Conservation (phyloP, 257 asterid species). For the Ajuga chamaepitys region DNA sequence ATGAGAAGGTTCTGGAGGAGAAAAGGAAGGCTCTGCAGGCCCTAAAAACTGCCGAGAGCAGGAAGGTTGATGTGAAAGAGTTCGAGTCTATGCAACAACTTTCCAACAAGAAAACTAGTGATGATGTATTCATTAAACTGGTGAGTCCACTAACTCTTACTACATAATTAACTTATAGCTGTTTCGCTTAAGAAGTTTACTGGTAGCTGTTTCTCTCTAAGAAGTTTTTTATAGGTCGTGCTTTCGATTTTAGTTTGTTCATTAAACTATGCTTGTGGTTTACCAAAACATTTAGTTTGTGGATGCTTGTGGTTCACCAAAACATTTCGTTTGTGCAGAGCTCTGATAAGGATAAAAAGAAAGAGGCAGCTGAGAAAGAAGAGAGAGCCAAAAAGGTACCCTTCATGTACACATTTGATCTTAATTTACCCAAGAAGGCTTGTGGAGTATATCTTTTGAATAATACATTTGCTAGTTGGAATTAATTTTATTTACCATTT, state of each 20-base stretch:
- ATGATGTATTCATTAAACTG: constrained; percentile 74
- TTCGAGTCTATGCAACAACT: constrained; percentile 79
- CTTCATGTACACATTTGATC: background rate
- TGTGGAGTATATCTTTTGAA: too few relatives aligned
- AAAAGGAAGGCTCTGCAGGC: constrained; percentile 68
- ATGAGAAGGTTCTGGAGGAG: constrained; percentile 75
- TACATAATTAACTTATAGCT: background rate
- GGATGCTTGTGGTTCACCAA: background rate
- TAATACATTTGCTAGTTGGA: too few relatives aligned
- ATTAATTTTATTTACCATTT: background rate
- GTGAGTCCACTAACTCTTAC: constrained; percentile 24
- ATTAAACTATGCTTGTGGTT: background rate
- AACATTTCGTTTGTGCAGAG: constrained; percentile 31
- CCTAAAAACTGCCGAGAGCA: constrained; percentile 64
- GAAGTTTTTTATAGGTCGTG: background rate
- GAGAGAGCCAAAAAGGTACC: constrained; percentile 77
- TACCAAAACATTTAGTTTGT: background rate
- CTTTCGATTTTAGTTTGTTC: background rate
- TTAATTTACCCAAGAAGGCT: too few relatives aligned
- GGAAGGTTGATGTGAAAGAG: constrained; percentile 77
- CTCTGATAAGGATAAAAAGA: constrained; percentile 71
- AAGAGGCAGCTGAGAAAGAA: constrained; percentile 72
- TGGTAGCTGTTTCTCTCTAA: background rate
- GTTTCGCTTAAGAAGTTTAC: background rate
- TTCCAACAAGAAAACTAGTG: constrained; percentile 61